Evolutionary conservation across 805 yeast genomes (phyloP), one percentile per base, ranked within the genome.

Genomic region (Naumovozyma dairenensis): DNA sequence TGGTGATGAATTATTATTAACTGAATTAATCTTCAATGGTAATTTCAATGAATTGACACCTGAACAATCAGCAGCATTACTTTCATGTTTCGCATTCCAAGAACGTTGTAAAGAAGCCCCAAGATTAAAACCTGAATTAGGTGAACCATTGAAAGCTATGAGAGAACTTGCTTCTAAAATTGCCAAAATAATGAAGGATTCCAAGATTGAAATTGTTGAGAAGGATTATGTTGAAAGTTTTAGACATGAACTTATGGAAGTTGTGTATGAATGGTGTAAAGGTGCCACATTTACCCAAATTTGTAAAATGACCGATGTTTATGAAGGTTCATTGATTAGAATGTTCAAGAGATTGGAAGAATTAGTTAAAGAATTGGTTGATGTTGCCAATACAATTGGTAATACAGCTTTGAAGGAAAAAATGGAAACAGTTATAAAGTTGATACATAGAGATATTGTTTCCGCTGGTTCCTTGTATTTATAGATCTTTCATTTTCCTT

Each of bases 291-390:
- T 92, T 59, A 89, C 96, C 0, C 96, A 89, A 56, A 89, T 92
- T 42, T 89, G 97, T 65, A 89, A 89, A 59, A 86, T 92, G 96
- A 92, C 98, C 0, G 98, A 92, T 54, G 97, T 92, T 28, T 92
- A 89, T 48, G 99, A 92, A 64, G 99, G 99, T 27, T 80, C 94
- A 16, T 69, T 92, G 53, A 89, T 92, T 44, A 77, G 99, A 56
- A 82, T 84, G 76, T 92, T 92, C 66, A 80, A 92, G 59, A 72
- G 98, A 53, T 66, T 92, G 35, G 98, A 92, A 59, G 99, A 92
- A 57, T 70, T 92, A 67, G 65, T 92, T 36, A 75, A 89, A 51
- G 98, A 92, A 58, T 69, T 92, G 73, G 77, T 78, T 29, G 77
- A 73, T 46, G 97, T 96, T 10, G 92, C 98, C 2, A 84, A 81